phyloP scores from a whole-genome alignment of 176 grass and related monocot genomes.

The Phyllostachys edulis region DNA sequence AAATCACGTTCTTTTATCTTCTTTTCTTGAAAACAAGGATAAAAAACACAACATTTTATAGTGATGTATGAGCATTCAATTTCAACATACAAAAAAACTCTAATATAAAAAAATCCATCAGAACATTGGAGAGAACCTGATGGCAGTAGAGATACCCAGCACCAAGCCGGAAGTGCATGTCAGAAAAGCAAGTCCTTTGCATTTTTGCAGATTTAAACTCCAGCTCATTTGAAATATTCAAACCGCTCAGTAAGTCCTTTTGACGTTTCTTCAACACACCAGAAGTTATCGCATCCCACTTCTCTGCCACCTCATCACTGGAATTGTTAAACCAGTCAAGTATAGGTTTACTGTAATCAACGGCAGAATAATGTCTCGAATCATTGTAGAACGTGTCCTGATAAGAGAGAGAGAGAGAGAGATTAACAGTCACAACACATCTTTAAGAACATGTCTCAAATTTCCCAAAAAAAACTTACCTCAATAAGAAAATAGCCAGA shows the following conservation, averaged over 20 bases:
- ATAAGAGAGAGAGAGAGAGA: constrained; percentile 32
- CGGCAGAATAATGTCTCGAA: constrained; percentile 49
- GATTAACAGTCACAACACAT: neutral
- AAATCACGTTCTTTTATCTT: neutral
- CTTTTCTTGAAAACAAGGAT: neutral
- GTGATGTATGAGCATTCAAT: neutral
- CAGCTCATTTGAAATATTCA: constrained; percentile 59
- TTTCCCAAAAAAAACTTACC: constrained; percentile 36
- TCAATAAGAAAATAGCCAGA: constrained; percentile 93
- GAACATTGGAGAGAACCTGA: constrained; percentile 44
- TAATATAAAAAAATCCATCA: neutral
- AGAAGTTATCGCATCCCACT: constrained; percentile 78
- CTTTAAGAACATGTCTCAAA: neutral
- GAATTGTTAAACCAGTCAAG: constrained; percentile 83
- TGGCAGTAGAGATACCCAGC: constrained; percentile 87
- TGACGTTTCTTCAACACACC: constrained; percentile 72
- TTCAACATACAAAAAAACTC: neutral
- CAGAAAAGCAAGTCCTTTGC: constrained; percentile 70
- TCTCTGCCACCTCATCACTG: constrained; percentile 65
- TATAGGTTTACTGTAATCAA: constrained; percentile 84
- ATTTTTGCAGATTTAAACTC: constrained; percentile 68
- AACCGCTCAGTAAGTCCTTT: constrained; percentile 68
- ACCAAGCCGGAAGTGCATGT: constrained; percentile 71
- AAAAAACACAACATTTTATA: neutral
- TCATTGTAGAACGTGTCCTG: constrained; percentile 98